phyloP scores from a whole-genome alignment of 208 protist genomes.

The Leishmania major region DNA sequence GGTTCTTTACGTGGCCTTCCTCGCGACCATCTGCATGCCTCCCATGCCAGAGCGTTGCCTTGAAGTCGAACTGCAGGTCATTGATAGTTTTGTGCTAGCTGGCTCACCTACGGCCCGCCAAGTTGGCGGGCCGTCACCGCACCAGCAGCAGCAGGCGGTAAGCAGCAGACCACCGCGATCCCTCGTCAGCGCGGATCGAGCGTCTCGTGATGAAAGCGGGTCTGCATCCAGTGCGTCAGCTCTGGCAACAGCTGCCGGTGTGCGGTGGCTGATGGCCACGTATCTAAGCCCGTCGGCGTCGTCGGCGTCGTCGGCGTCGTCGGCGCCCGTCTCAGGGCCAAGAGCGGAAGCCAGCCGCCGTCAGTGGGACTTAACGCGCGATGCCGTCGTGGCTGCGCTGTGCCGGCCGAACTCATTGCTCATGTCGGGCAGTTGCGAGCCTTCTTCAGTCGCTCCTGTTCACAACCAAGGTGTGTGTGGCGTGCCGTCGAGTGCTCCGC shows the following conservation, averaged over 20 bases:
- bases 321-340: not conserved
- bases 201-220: not conserved
- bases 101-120: not conserved
- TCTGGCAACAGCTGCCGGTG: not conserved
- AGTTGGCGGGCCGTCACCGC: not conserved
- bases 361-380: not conserved
- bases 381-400: not conserved
- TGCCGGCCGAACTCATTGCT: not conserved
- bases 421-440: not conserved
- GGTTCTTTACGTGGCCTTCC: slow-evolving; percentile 24
- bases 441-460: not conserved
- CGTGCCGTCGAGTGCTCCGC: not conserved
- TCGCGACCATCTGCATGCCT: slow-evolving; percentile 3
- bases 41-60: not conserved
- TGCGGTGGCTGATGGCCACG: slow-evolving; percentile 9
- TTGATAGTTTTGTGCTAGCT: slow-evolving; percentile 14
- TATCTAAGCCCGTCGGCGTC: not conserved
- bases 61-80: not conserved
- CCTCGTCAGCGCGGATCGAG: not conserved
- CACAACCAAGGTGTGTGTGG: not conserved
- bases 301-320: not conserved
- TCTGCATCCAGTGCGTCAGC: not conserved
- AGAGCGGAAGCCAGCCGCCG: not conserved
- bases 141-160: not conserved
- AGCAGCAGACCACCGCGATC: not conserved